phyloP scores from a whole-genome alignment of 192 early-diverging fungal genomes.

The Piromyces finnis region DNA sequence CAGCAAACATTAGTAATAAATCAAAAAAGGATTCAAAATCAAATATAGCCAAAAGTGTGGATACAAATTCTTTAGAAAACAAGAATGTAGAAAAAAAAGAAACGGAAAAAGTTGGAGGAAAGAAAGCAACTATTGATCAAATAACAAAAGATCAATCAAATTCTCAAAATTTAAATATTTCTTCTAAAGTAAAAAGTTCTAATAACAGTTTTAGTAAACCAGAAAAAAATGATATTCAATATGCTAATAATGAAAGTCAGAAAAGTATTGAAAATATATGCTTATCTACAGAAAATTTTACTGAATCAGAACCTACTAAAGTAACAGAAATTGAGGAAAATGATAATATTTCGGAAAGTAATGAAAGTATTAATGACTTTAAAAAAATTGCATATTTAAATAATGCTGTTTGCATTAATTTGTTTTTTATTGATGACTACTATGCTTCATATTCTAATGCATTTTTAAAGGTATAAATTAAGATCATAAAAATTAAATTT shows the following conservation, averaged over 20 bases:
- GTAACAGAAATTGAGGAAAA: background rate
- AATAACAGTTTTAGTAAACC: too few species aligned
- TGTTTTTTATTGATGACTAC: constrained; percentile 23
- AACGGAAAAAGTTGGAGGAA: too few species aligned
- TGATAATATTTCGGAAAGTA: constrained; percentile 3
- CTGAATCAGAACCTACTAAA: background rate
- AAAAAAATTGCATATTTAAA: constrained; percentile 2
- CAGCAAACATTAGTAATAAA: background rate
- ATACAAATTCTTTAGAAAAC: too few species aligned
- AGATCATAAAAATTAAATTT: too few species aligned
- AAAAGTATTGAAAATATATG: too few species aligned
- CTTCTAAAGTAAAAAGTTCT: too few species aligned
- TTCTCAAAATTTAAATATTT: too few species aligned
- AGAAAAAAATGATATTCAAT: too few species aligned
- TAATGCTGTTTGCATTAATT: constrained; percentile 23
- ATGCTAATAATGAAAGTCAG: background rate
- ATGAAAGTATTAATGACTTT: constrained; percentile 4
- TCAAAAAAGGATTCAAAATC: background rate
- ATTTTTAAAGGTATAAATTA: constrained; percentile 10
- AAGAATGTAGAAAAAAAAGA: background rate
- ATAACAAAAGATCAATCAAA: too few species aligned
- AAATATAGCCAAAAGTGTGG: background rate
- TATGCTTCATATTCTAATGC: constrained; percentile 20
- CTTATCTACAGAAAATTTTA: too few species aligned
- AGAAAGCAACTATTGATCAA: too few species aligned